Evolutionary conservation across 768 basidiomycete genomes (phyloP).

Genomic region (Cystobasidium onofrii): DNA sequence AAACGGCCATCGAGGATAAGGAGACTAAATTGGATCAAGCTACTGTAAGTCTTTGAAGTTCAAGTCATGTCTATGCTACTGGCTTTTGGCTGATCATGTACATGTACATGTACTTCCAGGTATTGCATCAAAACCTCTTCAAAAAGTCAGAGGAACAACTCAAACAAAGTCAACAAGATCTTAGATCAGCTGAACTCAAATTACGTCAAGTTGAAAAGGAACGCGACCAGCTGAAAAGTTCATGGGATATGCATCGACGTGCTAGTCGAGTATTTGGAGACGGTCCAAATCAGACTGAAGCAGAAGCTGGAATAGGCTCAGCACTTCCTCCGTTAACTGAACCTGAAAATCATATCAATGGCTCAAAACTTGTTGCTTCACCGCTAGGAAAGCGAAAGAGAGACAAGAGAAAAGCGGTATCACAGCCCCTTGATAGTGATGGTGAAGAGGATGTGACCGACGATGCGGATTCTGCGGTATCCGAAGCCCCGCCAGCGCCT

Average conservation of each 20-base stretch:
- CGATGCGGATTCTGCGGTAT: neutral
- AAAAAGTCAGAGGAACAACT: neutral
- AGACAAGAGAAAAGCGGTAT: neutral
- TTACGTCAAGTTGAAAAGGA: neutral
- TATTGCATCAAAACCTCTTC: neutral
- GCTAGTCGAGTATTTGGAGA: slow-evolving; percentile 1
- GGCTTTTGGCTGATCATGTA: neutral
- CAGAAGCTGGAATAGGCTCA: neutral
- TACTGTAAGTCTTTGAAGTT: neutral
- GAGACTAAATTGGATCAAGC: neutral
- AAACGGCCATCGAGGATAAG: neutral
- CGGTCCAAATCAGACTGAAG: neutral
- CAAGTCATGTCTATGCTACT: neutral
- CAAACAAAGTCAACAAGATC: neutral
- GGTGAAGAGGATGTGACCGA: neutral
- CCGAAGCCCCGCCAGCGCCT: neutral
- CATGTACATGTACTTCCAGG: neutral
- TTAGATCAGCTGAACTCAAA: neutral
- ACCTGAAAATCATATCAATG: neutral
- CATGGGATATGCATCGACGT: neutral
- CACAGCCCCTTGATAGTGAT: neutral
- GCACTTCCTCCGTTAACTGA: neutral
- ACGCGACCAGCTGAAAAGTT: neutral
- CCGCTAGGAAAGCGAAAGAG: neutral
- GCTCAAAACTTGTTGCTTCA: neutral